Conservation (phyloP, 768 basidiomycete species). For the Tulasnella sp. region DNA sequence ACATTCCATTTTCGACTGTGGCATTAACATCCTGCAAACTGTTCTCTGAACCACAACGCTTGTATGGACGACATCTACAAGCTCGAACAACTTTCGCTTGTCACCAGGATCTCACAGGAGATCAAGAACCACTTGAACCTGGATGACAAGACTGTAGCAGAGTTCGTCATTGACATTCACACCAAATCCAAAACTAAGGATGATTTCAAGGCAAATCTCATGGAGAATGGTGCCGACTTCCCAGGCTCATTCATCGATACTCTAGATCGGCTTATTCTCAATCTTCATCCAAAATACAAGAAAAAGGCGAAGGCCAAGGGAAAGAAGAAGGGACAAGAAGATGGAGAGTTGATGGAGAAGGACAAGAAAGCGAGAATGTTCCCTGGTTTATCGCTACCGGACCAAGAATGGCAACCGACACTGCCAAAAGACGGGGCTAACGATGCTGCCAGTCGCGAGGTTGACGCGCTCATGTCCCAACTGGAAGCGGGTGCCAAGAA, state of each 20-base stretch:
- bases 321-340: constrained; percentile 21
- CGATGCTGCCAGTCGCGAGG: constrained; percentile 41
- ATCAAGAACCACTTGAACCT: constrained; percentile 69
- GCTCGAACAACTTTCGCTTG: constrained; percentile 84
- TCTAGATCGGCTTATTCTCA: constrained; percentile 87
- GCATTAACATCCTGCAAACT: too few species aligned
- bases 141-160: constrained; percentile 86
- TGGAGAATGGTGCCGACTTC: constrained; percentile 66
- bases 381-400: constrained; percentile 74
- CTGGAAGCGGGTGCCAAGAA: constrained; percentile 55
- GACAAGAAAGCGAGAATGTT: constrained; percentile 78
- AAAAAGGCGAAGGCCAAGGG: constrained; percentile 39
- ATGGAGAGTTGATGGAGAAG: constrained; percentile 38
- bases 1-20: constrained; percentile 10
- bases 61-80: constrained; percentile 60
- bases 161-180: constrained; percentile 88
- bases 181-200: constrained; percentile 63
- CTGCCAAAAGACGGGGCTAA: constrained; percentile 22
- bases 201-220: constrained; percentile 71
- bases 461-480: constrained; percentile 78
- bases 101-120: constrained; percentile 86
- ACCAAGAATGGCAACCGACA: constrained; percentile 51
- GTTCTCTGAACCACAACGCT: constrained; percentile 2
- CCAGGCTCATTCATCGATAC: constrained; percentile 84
- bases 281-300: constrained; percentile 92